These are phyloP conservation scores for Claviceps sp. DNA, from an alignment of 2,329 filamentous ascomycete genomes.

Conservation along the genomic window DNA sequence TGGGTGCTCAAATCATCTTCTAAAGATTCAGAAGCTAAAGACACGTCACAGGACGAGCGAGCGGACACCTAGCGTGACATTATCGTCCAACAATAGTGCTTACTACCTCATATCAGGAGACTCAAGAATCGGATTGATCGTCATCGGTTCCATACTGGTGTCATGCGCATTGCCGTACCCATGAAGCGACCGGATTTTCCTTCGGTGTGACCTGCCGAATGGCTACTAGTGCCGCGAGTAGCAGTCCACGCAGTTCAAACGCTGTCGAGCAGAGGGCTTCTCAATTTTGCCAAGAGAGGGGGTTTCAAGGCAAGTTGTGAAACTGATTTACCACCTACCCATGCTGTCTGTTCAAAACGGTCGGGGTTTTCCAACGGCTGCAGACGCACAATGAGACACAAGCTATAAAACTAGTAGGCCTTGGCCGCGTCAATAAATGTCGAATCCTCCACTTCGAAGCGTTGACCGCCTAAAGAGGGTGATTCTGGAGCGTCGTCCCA, in stretches of 20 bases:
- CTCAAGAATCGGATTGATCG: not conserved
- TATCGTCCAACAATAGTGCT: not conserved
- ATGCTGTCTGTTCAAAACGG: not conserved
- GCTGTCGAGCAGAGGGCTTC: not conserved
- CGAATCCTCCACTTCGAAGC: not conserved
- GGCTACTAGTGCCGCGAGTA: too few species aligned
- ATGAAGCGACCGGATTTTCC: not conserved
- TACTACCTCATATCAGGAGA: not conserved
- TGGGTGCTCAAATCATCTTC: not conserved
- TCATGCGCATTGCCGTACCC: not conserved
- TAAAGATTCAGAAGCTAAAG: too few species aligned
- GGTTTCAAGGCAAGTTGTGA: not conserved
- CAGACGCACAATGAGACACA: not conserved
- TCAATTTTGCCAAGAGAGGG: not conserved
- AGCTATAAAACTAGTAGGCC: not conserved
- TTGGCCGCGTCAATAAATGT: not conserved
- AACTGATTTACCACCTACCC: not conserved
- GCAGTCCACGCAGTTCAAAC: not conserved
- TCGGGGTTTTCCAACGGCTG: not conserved
- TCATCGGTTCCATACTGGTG: not conserved
- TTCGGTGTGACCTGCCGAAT: not conserved
- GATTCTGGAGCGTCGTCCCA: too few species aligned
- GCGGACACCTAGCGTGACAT: not conserved
- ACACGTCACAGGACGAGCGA: too few species aligned
- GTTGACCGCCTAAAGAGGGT: too few species aligned